Evolutionary conservation across 108 stramenopile species (phyloP), one percentile per base, ranked within the genome.

Genomic region (Pseudonitzschia multiseries): DNA sequence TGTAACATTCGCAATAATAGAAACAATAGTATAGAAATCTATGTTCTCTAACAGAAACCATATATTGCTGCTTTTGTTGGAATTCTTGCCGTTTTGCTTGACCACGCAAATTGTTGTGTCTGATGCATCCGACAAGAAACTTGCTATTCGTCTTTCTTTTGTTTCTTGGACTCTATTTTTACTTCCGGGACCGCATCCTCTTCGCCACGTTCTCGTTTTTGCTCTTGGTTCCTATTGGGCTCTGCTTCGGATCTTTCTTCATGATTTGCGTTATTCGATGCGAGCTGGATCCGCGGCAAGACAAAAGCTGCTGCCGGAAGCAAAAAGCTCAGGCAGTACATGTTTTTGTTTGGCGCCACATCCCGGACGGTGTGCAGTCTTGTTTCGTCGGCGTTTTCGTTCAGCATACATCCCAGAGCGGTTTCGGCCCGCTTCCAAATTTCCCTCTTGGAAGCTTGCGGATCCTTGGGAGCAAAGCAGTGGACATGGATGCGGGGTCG

Each of bases 271-370:
- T 15, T 4, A 24, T 54, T 15, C n/a, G 4, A 8, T 8, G 8
- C 53, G 20, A 67, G 29, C 9, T 72, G 17, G 42, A 81, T 78
- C 44, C 72, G 69, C 15, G 74, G 44, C 41, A 85, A 27, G 14
- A 2, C 24, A 8, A 71, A 71, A 28, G 86, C 85, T 21, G 73
- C 88, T 20, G 66, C 57, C 29, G 93, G 93, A 50, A 95, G 64
- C 18, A 53, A 32, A 68, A 95, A 95, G 65, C 84, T 88, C 8
- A 95, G 84, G 68, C 93, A 92, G 24, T 90, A 75, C 93, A 95
- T 95, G 75, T 92, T 90, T 73, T 95, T 92, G 53, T 82, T 86
- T 20, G 93, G 93, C 14, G 91, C 81, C 26, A 95, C 90, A 75
- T 95, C 88, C 66, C 93, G 69, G 18, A 95, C 91, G 13, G 83